Conservation (phyloP, 1,284 basidiomycete species). For the Anthracocystis setariae region DNA sequence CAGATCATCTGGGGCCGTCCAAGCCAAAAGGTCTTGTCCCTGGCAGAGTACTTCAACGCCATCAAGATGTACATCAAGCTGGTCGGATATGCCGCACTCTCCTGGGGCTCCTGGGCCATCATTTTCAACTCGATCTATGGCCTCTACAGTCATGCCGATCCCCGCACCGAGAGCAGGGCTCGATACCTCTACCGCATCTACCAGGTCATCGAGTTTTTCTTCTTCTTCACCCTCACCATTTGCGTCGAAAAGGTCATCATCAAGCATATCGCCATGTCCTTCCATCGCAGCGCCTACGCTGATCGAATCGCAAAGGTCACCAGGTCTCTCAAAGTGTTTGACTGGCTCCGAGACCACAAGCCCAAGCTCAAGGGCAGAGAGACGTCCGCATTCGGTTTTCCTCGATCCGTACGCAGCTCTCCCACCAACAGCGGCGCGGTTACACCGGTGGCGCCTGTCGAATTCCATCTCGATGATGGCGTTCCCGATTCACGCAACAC, state of each 20-base stretch:
- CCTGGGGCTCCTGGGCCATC: slow-evolving; percentile 65
- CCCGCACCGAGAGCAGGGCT: slow-evolving; percentile 37
- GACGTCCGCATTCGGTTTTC: slow-evolving; percentile 69
- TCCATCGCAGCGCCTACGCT: slow-evolving; percentile 79
- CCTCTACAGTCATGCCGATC: slow-evolving; percentile 53
- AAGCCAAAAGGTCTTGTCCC: slow-evolving; percentile 48
- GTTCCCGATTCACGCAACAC: slow-evolving; percentile 13
- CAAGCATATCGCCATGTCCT: slow-evolving; percentile 68
- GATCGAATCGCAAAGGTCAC: slow-evolving; percentile 76
- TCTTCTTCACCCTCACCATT: slow-evolving; percentile 63
- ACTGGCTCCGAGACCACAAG: slow-evolving; percentile 77
- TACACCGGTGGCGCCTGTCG: slow-evolving; percentile 25
- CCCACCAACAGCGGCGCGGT: slow-evolving; percentile 41
- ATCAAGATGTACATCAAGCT: slow-evolving; percentile 62
- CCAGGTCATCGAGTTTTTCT: slow-evolving; percentile 65
- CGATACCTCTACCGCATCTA: slow-evolving; percentile 62
- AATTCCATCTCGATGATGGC: slow-evolving; percentile 28
- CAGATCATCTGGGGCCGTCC: slow-evolving; percentile 59
- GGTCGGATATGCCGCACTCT: slow-evolving; percentile 59
- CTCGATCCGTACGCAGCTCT: slow-evolving; percentile 53
- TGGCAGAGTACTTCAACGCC: slow-evolving; percentile 60
- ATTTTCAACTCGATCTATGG: slow-evolving; percentile 61
- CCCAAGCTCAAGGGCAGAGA: slow-evolving; percentile 72
- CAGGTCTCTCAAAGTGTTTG: slow-evolving; percentile 74
- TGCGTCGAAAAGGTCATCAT: slow-evolving; percentile 62